Base-by-base conservation (phyloP, 2,329 filamentous ascomycete species). In the Calycina herbarum region DNA sequence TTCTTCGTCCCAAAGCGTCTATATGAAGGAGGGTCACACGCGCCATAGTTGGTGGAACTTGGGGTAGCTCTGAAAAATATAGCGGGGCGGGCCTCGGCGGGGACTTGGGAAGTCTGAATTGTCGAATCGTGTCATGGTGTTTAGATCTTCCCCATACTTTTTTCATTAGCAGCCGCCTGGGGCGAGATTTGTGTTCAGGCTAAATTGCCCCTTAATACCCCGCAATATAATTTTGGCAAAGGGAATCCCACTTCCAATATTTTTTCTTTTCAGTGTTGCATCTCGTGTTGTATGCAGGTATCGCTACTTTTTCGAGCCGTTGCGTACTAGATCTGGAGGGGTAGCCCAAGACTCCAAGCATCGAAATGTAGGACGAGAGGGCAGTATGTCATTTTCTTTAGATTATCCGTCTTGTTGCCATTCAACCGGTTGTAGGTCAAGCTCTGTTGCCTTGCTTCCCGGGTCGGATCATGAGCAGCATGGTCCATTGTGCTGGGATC, bases 151-250 rank as follows among this genome's bases (percentile, higher is more conserved):
- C 45, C 45, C 45, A 51, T 51, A 51, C 7, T 51, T 51, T 27
- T 51, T 17, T 51, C 35, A 65, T 65, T 59, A 31, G 42, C 62
- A 65, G 29, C 64, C 61, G 60, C 29, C 29, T 61, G 58, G 62
- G 60, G 56, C 29, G 35, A 20, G 33, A 48, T 59, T 27, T 5
- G 51, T 15, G 17, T 71, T 73, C 63, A 73, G 71, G 68, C 72
- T 73, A 67, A 73, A 62, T 40, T 62, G 35, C 31, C 48, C 59
- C 33, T 58, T 31, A 24, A 58, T 69, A 71, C 69, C 70, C 72
- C 71, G 72, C 72, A 66, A 70, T 62, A 72, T 71, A 61, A n/a
- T 67, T 71, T 63, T 69, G 54, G 68, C 70, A 69, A 64, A 62
- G 51, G 20, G 24, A 33, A 66, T 51, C 48, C 65, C 61, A 59